A percentile compares a stretch with the other conserved stretches of the same genome.
Evolutionary conservation across 495 filamentous ascomycete genomes (phyloP).

Genomic region (Annulohypoxylon stygium): DNA sequence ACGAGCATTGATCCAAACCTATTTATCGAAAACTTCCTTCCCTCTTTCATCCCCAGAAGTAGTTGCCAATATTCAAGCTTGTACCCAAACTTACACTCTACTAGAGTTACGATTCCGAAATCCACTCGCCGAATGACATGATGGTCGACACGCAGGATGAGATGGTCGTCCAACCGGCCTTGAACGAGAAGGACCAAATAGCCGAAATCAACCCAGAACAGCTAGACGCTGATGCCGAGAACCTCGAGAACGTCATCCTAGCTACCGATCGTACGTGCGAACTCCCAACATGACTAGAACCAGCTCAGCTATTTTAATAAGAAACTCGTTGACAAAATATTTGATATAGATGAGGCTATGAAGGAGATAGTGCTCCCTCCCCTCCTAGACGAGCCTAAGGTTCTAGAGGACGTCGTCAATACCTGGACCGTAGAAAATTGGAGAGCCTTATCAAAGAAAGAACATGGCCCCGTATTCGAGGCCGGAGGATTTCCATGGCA

Average conservation of each 20-base stretch:
- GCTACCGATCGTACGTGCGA: constrained; percentile 79
- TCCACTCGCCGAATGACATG: constrained; percentile 71
- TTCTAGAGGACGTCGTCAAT: constrained; percentile 80
- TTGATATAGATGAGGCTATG: constrained; percentile 80
- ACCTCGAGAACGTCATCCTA: constrained; percentile 61
- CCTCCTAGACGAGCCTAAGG: constrained; percentile 72
- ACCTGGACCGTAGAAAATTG: constrained; percentile 92
- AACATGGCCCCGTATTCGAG: constrained; percentile 88
- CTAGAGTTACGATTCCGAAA: constrained; percentile 57
- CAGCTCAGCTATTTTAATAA: background rate
- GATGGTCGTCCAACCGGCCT: constrained; percentile 69
- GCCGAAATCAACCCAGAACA: constrained; percentile 84
- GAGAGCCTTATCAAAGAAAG: constrained; percentile 77
- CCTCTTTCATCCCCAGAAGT: constrained; percentile 3
- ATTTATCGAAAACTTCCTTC: background rate
- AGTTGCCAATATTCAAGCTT: constrained; percentile 46
- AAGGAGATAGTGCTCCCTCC: constrained; percentile 75
- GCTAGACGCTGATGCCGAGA: constrained; percentile 60
- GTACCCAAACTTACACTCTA: constrained; percentile 30
- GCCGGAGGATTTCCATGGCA: constrained; percentile 92
- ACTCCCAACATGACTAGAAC: constrained; percentile 18
- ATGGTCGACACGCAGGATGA: constrained; percentile 78
- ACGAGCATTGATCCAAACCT: constrained; percentile 24
- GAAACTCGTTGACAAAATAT: constrained; percentile 43
- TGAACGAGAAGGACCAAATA: constrained; percentile 83